phyloP scores from a whole-genome alignment of 345 rosid species.

The Garcia nutans region DNA sequence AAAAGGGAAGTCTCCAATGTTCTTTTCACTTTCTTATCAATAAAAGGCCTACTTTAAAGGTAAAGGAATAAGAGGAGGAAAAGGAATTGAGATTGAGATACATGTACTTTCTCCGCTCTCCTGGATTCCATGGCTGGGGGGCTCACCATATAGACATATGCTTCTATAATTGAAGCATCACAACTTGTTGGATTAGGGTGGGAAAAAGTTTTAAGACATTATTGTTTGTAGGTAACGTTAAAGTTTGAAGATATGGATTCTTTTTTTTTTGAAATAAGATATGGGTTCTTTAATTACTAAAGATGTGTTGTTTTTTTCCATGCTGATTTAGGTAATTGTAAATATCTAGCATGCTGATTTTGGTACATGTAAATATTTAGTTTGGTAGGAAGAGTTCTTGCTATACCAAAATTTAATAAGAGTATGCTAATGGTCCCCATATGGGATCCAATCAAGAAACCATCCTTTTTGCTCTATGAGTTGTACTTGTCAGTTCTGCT shows the following conservation, averaged over 20 bases:
- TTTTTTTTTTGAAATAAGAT: too few relatives aligned
- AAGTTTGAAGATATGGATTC: conserved; percentile 1
- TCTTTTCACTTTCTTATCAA: not conserved
- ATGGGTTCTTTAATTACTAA: not conserved
- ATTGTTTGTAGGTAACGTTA: conserved; percentile 7
- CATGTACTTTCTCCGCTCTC: not conserved
- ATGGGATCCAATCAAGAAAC: conserved; percentile 10
- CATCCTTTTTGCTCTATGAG: conserved; percentile 20
- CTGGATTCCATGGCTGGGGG: not conserved
- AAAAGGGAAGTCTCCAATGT: not conserved
- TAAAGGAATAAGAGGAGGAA: not conserved
- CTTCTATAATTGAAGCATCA: conserved; percentile 14
- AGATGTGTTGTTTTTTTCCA: not conserved
- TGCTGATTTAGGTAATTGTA: not conserved
- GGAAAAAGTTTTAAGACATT: not conserved
- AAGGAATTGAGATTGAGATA: not conserved
- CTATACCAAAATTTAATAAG: not conserved
- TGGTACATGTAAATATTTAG: not conserved
- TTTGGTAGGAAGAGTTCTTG: not conserved
- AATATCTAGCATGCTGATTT: not conserved
- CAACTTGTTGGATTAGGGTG: not conserved
- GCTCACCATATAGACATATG: conserved; percentile 3
- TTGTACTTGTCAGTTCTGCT: conserved; percentile 23
- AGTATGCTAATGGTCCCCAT: conserved; percentile 17
- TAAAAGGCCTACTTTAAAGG: not conserved